These are phyloP conservation scores for Taiozyma sp. DNA, from an alignment of 1,139 yeast species.

Conservation along the genomic window DNA sequence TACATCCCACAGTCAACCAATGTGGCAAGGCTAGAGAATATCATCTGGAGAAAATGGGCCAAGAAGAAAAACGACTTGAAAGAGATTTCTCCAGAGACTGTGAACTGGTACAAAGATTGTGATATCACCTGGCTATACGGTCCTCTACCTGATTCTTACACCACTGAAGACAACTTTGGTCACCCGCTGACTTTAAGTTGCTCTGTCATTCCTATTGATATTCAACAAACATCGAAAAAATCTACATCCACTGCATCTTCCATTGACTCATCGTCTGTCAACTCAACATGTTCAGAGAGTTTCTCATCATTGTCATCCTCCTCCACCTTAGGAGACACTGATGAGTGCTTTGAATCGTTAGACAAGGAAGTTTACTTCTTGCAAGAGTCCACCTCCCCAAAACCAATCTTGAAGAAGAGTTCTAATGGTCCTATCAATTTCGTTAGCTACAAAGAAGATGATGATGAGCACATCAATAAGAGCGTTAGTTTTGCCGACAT, in stretches of 20 bases:
- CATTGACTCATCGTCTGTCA: conserved; percentile 1
- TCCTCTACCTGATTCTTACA: conserved; percentile 35
- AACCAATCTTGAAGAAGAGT: conserved; percentile 18
- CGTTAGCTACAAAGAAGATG: not conserved
- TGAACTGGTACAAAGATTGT: conserved; percentile 76
- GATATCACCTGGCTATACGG: conserved; percentile 82
- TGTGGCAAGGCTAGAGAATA: conserved; percentile 62
- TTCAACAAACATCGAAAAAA: conserved; percentile 1
- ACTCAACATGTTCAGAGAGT: not conserved
- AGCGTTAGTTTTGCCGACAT: conserved; percentile 23
- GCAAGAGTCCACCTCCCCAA: conserved; percentile 1
- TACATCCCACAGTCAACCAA: conserved; percentile 22
- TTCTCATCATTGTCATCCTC: conserved; percentile 5
- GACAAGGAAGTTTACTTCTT: conserved; percentile 4
- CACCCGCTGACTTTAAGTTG: not conserved
- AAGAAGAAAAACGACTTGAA: conserved; percentile 56
- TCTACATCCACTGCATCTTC: not conserved
- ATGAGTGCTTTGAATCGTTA: conserved; percentile 2
- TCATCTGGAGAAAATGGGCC: conserved; percentile 84
- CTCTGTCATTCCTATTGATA: conserved; percentile 5
- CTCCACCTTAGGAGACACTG: conserved; percentile 8
- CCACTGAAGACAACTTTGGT: conserved; percentile 10
- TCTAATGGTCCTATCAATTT: conserved; percentile 13
- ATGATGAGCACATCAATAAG: conserved; percentile 8
- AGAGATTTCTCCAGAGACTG: conserved; percentile 65